Evolutionary conservation across 805 yeast genomes (phyloP), one percentile per base, ranked within the genome.

Genomic region (Wickerhamomyces chaumierensis): DNA sequence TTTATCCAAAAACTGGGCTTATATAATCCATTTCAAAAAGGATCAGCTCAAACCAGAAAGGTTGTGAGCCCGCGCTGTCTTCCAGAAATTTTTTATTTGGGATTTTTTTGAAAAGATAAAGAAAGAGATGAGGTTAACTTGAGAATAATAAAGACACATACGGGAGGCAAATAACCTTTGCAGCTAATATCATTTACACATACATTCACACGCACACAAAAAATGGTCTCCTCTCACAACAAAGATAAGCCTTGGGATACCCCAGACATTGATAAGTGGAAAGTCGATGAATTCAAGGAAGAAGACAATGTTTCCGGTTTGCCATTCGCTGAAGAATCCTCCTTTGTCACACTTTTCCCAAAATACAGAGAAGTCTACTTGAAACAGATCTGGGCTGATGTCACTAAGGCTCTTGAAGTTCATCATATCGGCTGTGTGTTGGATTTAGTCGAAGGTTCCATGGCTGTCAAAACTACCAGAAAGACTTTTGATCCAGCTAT

Each of bases 241-340:
- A 80, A 78, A 55, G 97, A 92, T 52, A 90, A 90, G 61, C 97
- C 97, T 38, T 88, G 97, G 97, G 97, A 88, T 57, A 88, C 95
- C 11, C 85, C 82, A 17, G 96, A 87, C 49, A 78, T 88, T 41
- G 95, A 88, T 58, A 88, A 90, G 58, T 90, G 98, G 98, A 68
- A 72, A 49, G 67, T 77, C 28, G 95, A 85, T 28, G 94, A 86
- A 41, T 92, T 92, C 67, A 81, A 71, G 48, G 85, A 86, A 2
- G 95, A 86, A 50, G 95, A 92, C 56, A 85, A 87, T 55, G 78
- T 75, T 6, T 75, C 88, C 11, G 96, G 96, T 1, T 69, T 71
- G 35, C 83, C 95, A 16, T 92, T 92, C 55, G 71, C 94, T n/a
- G 98, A 92, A 58, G 98, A 92, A 57, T 82, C 95, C 14, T 81